Evolutionary conservation across 345 rosid species (phyloP).

Genomic region (Salix purpurea): DNA sequence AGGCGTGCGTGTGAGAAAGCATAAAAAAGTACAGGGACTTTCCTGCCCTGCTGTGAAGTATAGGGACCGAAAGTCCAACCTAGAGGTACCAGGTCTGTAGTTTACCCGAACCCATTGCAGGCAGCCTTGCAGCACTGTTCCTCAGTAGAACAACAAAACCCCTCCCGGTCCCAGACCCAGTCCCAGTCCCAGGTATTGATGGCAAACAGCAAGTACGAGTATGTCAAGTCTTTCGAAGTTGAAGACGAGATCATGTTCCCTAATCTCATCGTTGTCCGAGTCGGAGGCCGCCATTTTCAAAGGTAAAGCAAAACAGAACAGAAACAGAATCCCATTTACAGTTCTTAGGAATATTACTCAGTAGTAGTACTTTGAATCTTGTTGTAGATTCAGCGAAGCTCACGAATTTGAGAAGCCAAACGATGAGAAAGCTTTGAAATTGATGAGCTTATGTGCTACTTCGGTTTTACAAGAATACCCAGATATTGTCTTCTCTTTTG

Average conservation of each 20-base stretch:
- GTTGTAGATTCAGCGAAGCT: constrained; percentile 54
- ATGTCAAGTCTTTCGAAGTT: constrained; percentile 70
- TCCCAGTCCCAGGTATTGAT: constrained; percentile 15
- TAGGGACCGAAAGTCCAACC: no score
- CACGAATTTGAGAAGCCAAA: constrained; percentile 77
- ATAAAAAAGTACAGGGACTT: no score
- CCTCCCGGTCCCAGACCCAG: no score
- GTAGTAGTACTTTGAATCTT: not conserved
- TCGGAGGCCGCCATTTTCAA: constrained; percentile 53
- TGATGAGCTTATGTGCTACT: constrained; percentile 71
- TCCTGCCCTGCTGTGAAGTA: no score
- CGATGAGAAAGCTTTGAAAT: constrained; percentile 53
- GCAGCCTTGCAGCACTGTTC: no score
- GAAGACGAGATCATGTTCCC: constrained; percentile 67
- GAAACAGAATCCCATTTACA: not conserved
- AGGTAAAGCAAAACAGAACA: constrained; percentile 32
- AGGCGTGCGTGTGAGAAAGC: no score
- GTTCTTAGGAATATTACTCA: no score
- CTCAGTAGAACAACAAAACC: no score
- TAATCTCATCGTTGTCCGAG: constrained; percentile 56
- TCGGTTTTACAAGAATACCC: constrained; percentile 67
- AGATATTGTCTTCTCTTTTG: constrained; percentile 74
- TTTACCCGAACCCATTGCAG: no score
- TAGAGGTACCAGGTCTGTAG: no score
- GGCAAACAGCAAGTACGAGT: constrained; percentile 95